Conservation (phyloP, 306 rosid genomes). For the Leucaena leucocephala region DNA sequence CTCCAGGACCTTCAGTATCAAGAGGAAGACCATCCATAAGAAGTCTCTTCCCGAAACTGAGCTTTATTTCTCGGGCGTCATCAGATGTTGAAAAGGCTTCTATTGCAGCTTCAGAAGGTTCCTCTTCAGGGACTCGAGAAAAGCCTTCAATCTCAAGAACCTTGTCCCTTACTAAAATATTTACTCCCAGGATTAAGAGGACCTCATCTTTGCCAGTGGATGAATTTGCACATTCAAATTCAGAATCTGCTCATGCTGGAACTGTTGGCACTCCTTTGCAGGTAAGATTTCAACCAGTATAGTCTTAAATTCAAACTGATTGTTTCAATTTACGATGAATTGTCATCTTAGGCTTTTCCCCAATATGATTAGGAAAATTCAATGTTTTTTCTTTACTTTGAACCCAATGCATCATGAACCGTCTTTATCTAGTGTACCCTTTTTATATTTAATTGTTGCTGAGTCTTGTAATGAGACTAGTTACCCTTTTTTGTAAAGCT, state of each 20-base stretch:
- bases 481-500: conserved; percentile 19
- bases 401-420: conserved; percentile 10
- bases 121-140: conserved; percentile 58
- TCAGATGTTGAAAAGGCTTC: conserved; percentile 62
- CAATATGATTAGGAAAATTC: neutral
- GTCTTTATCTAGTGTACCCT: conserved; percentile 6
- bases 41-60: conserved; percentile 77
- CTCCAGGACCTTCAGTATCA: conserved; percentile 74
- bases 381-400: neutral
- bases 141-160: conserved; percentile 78
- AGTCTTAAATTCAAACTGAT: neutral
- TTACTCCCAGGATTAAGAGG: conserved; percentile 87
- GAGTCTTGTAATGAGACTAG: conserved; percentile 15
- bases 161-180: conserved; percentile 72
- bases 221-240: conserved; percentile 57
- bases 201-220: conserved; percentile 85
- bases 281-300: conserved; percentile 48
- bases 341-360: conserved; percentile 6
- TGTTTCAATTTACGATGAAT: neutral
- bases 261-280: conserved; percentile 53
- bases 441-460: neutral
- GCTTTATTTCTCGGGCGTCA: conserved; percentile 71
- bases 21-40: conserved; percentile 69
- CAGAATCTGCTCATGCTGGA: conserved; percentile 77
- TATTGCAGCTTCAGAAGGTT: conserved; percentile 52